Conservation (phyloP, 306 rosid genomes). For the Lathyrus oleraceus region DNA sequence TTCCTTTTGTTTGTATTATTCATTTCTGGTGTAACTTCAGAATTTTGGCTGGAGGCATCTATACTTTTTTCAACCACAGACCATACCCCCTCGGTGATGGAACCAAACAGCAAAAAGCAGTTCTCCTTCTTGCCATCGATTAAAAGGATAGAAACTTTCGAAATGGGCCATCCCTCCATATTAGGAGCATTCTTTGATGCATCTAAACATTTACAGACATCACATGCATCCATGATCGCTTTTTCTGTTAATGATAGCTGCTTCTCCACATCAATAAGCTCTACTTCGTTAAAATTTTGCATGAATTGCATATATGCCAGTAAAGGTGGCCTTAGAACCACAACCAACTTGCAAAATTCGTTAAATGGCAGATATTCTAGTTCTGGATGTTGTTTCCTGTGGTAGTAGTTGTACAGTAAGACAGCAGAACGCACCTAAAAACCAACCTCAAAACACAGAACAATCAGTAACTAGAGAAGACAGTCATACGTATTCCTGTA, state of each 20-base stretch:
- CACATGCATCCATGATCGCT: slow-evolving; percentile 71
- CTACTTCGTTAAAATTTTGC: slow-evolving; percentile 52
- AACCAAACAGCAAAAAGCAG: slow-evolving; percentile 56
- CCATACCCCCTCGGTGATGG: slow-evolving; percentile 70
- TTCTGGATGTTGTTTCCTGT: slow-evolving; percentile 57
- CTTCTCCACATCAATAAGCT: slow-evolving; percentile 57
- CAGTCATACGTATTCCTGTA: slow-evolving; percentile 6
- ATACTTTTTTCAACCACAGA: slow-evolving; percentile 65
- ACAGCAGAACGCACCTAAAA: slow-evolving; percentile 80
- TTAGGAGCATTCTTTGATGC: slow-evolving; percentile 58
- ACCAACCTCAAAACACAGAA: slow-evolving; percentile 33
- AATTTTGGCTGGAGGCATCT: slow-evolving; percentile 43
- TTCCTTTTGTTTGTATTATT: slow-evolving; percentile 41
- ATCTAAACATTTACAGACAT: slow-evolving; percentile 56
- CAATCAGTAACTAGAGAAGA: slow-evolving; percentile 36
- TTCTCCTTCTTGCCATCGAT: slow-evolving; percentile 62
- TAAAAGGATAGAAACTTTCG: slow-evolving; percentile 74
- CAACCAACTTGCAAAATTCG: slow-evolving; percentile 71
- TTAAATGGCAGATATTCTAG: slow-evolving; percentile 58
- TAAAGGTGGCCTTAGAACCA: slow-evolving; percentile 60
- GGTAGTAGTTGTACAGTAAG: slow-evolving; percentile 79
- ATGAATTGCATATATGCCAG: slow-evolving; percentile 63
- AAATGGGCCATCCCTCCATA: slow-evolving; percentile 70
- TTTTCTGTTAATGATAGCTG: slow-evolving; percentile 74
- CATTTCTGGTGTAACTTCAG: slow-evolving; percentile 40